These are phyloP conservation scores for Flueggea neowawraea DNA, from an alignment of 441 rosid genomes.

Conservation along the genomic window DNA sequence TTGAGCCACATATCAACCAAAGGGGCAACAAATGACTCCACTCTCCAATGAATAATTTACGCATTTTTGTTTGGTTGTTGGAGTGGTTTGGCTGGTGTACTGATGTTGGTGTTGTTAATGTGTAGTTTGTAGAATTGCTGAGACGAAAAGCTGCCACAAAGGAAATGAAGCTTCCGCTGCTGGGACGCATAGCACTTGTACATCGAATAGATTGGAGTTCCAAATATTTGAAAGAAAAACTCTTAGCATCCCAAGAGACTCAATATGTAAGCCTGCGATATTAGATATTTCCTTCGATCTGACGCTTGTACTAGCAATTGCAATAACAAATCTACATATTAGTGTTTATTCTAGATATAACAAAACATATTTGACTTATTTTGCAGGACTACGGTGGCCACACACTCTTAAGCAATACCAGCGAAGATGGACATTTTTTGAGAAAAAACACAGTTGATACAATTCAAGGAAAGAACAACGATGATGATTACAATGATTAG, in stretches of 20 bases:
- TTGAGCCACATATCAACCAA: constrained; percentile 38
- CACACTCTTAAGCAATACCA: not conserved
- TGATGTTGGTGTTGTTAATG: constrained; percentile 8
- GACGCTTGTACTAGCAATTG: too few species aligned
- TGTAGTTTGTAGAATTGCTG: constrained; percentile 55
- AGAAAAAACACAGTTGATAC: constrained; percentile 1
- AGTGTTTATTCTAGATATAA: not conserved
- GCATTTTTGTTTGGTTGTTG: not conserved
- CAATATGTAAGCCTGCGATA: constrained; percentile 39
- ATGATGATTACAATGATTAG: constrained; percentile 3
- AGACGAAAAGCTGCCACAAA: constrained; percentile 39
- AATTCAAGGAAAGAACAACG: not conserved
- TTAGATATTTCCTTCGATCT: too few species aligned
- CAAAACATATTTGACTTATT: not conserved
- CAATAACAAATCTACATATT: not conserved
- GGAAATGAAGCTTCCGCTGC: constrained; percentile 63
- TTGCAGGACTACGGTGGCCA: constrained; percentile 20
- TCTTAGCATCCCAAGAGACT: constrained; percentile 28
- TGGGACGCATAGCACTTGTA: constrained; percentile 54
- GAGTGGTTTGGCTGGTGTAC: not conserved
- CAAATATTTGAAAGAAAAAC: constrained; percentile 49
- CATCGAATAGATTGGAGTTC: constrained; percentile 58
- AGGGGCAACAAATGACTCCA: constrained; percentile 37
- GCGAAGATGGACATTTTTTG: not conserved
- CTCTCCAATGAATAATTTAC: not conserved